Base-by-base conservation (phyloP, 768 basidiomycete genomes). In the Amylocystis lapponica region DNA sequence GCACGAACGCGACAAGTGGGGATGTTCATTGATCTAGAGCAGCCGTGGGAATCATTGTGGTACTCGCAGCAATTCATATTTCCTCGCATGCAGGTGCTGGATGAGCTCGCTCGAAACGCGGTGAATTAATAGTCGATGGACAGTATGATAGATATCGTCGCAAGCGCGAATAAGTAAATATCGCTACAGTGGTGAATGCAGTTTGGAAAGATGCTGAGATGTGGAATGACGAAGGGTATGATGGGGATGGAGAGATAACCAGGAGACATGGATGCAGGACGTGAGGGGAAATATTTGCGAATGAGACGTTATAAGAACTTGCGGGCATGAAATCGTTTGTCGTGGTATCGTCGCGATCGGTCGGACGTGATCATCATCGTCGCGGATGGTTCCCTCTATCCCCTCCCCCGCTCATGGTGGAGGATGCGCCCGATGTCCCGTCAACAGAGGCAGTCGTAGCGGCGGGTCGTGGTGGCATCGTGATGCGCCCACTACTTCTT, bases 401-500 rank as follows among this genome's bases (percentile, higher is more conserved):
- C 12, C 27, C 8, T 40, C 14, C 9, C 16, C 26, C 16, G 31
- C 12, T 17, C 11, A 34, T 32, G 20, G 41, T 27, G 22, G 41
- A 30, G 41, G 31, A 30, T 42, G 41, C 41, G 39, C 27, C 17
- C 39, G 27, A 40, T 40, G 16, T 17, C 14, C 19, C 17, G n/a
- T n/a, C n/a, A n/a, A n/a, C n/a, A n/a, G n/a, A n/a, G n/a, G n/a
- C n/a, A n/a, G n/a, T n/a, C n/a, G n/a, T n/a, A n/a, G n/a, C n/a
- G n/a, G n/a, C n/a, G n/a, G n/a, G n/a, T n/a, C n/a, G n/a, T n/a
- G n/a, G n/a, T n/a, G n/a, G n/a, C n/a, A 30, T 33, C 23, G n/a
- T n/a, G n/a, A n/a, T n/a, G n/a, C n/a, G 26, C 11, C 32, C 20
- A 19, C 30, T 29, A 50, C 41, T 47, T 47, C 43, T 46, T 39